Evolutionary conservation across 2,329 filamentous ascomycete genomes (phyloP), one percentile per base, ranked within the genome.

Genomic region (Cadophora malorum): DNA sequence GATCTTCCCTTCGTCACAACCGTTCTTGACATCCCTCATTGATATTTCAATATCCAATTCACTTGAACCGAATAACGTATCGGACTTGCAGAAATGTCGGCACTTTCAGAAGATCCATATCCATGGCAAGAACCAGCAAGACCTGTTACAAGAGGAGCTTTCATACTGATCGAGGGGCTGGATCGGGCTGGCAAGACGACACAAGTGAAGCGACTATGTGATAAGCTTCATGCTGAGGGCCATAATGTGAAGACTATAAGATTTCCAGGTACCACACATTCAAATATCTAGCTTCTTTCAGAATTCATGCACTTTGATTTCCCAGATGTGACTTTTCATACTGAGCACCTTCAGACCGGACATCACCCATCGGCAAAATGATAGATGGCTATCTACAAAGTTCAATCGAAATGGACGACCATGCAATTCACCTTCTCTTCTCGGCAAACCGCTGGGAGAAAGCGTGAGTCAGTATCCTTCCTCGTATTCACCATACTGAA

Each of bases 121-220:
- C 69, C 72, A 12, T 73, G 70, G 69, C 67, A 67, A 62, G 79
- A 80, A 76, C 69, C 70, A 4, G 52, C 69, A 58, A 68, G 25
- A 0, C 55, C 73, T 0, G 59, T 71, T 4, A 61, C 76, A 53
- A 83, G 86, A 65, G 90, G 90, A 41, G 84, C 85, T 66, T 83
- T 93, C 45, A 87, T 93, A 69, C 89, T 91, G 2, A 84, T 92
- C 63, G 90, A 93, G 80, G 90, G 90, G 19, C 83, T 93, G 38
- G 90, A 93, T 75, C 84, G 89, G 68, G 87, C 90, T 4, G 90
- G 90, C 33, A 93, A 93, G 80, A 90, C 89, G 19, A 92, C 90
- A 33, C 90, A 92, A 81, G 90, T 88, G 74, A 80, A 84, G 63
- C 81, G 81, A 64, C 81, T 93, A 50, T 84, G 84, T 47, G 79